Base-by-base conservation (phyloP, 192 early-diverging fungal species). In the Lobosporangium transversale region DNA sequence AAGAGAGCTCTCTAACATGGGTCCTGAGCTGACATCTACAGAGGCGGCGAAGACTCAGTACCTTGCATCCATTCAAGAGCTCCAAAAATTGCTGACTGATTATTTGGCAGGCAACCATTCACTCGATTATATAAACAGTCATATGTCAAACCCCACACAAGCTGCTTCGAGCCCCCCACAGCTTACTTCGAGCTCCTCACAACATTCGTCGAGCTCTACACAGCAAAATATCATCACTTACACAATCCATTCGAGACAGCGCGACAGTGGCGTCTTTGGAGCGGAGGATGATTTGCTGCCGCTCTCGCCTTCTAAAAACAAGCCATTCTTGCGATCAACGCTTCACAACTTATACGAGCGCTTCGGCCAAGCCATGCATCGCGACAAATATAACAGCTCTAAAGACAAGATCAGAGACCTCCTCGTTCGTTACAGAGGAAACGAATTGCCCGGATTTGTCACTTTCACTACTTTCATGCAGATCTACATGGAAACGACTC, bases 391-490 rank as follows among this genome's bases (percentile, higher is more conserved):
- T n/a, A 58, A 47, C 31, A 45, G 51, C 4, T 14, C 56, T 17
- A 58, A 7, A 23, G 42, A 52, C 42, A 65, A 54, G 70, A 65
- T 62, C 7, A 40, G 20, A 1, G 20, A 53, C 11, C 42, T 58
- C 1, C 56, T 74, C 48, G 31, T 30, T 33, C 49, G 29, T 0
- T 74, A 74, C 62, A 64, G 54, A 53, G 70, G 62, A 64, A 65
- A 27, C 61, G 70, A 74, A 20, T 33, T 62, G 42, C 56, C 56
- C 1, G 70, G 56, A 40, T 74, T 74, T 40, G 36, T 60, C 32
- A 48, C 70, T n/a, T 74, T 74, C 56, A 47, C 12, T 29, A 74
- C 70, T 5, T 74, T 74, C 50, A 65, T 45, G 1, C 20, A 64
- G 14, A 74, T 74, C 18, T 64, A 65, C 70, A 53, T 33, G 17